Evolutionary conservation across 2,329 filamentous ascomycete genomes (phyloP), one percentile per base, ranked within the genome.

Genomic region (Colletotrichum chrysophilum): DNA sequence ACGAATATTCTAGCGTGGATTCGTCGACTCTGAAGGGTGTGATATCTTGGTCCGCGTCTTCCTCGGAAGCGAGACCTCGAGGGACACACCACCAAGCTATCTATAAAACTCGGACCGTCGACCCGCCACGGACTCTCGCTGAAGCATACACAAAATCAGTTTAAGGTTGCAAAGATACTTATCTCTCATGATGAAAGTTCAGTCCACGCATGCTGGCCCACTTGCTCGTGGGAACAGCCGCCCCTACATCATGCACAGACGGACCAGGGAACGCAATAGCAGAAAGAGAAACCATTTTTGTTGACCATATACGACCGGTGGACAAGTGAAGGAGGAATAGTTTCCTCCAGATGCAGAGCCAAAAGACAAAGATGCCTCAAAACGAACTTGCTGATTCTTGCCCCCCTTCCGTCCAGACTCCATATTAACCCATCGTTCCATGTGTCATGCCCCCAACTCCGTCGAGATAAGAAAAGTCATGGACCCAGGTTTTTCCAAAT

Each of bases 401-500:
- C 56, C 69, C 21, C 61, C 70, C 61, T 64, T 38, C 38, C 30
- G 36, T 38, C 70, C 58, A 64, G 64, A 75, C 73, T 75, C 73
- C 73, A 43, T 56, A 73, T 75, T 75, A 67, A 48, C 30, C 69
- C 56, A 62, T 73, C 56, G 52, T 68, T 30, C 70, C 70, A 68
- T 43, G 43, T 64, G 43, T 52, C 30, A 30, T 68, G 14, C 69
- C 73, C 43, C 64, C 32, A 55, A 68, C 73, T 73, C 73, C 73
- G 21, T 73, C 28, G 62, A 66, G 38, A 75, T 21, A 21, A 73
- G 66, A 36, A 75, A 65, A 71, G 72, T 58, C 26, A 71, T 65
- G 64, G 55, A 72, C 70, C 64, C 70, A 73, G 32, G 48, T 66
- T 62, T 66, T 75, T 69, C 72, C 69, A 75, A 75, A 67, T 43